These are phyloP conservation scores for Fusarium pseudonygamai DNA, from an alignment of 2,329 filamentous ascomycete species.

Conservation along the genomic window DNA sequence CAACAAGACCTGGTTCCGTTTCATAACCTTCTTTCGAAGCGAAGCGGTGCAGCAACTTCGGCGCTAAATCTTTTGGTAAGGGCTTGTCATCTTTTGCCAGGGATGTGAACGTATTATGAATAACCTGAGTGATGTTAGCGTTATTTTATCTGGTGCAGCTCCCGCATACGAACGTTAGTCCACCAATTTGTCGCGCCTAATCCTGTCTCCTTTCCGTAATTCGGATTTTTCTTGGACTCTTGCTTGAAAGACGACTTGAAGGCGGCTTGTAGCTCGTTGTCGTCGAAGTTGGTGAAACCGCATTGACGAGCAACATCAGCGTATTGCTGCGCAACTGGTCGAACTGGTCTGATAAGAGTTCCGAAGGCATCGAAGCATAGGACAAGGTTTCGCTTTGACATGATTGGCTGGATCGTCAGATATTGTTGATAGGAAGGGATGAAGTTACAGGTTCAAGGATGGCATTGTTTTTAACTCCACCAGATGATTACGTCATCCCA, in stretches of 20 bases:
- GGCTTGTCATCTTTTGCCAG: not conserved
- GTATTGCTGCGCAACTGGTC: conserved; percentile 27
- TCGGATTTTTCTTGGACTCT: conserved; percentile 26
- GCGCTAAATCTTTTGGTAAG: conserved; percentile 23
- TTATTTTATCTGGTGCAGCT: accelerated
- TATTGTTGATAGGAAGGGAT: too few species aligned
- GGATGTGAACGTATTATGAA: conserved; percentile 30
- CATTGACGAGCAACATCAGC: conserved; percentile 31
- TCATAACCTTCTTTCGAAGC: conserved; percentile 25
- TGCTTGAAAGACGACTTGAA: conserved; percentile 23
- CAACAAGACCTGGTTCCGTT: conserved; percentile 4
- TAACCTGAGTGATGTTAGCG: conserved; percentile 20
- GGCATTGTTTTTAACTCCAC: not conserved
- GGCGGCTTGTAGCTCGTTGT: conserved; percentile 27
- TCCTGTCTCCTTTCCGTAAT: conserved; percentile 31
- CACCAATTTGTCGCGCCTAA: conserved; percentile 35
- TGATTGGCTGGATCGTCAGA: not conserved
- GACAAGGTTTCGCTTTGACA: conserved; percentile 45
- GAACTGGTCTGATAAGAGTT: conserved; percentile 21
- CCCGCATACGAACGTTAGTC: conserved; percentile 20
- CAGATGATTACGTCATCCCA: conserved; percentile 14
- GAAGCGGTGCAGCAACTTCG: conserved; percentile 23
- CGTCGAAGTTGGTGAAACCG: conserved; percentile 20
- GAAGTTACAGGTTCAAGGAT: not conserved
- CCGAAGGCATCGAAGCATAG: conserved; percentile 37